Evolutionary conservation across 2,329 filamentous ascomycete genomes (phyloP).

Genomic region (Aspergillus sp.): DNA sequence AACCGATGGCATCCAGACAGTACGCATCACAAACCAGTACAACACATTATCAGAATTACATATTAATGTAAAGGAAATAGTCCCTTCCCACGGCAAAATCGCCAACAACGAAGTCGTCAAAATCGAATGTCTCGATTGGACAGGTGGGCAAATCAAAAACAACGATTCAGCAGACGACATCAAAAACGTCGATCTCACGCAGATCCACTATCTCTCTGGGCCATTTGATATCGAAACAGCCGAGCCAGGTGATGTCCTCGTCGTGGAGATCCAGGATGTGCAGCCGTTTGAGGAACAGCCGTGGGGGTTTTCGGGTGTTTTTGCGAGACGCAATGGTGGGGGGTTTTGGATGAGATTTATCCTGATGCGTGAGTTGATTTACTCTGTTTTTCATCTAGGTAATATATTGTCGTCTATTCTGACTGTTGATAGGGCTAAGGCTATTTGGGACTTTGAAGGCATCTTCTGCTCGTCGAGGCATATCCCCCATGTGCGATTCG

Average conservation of each 20-base stretch:
- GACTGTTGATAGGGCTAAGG: constrained; percentile 49
- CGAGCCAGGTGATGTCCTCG: constrained; percentile 75
- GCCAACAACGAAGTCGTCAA: constrained; percentile 83
- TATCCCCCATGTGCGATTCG: constrained; percentile 80
- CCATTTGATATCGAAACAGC: constrained; percentile 84
- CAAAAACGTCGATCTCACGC: constrained; percentile 75
- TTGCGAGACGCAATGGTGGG: constrained; percentile 75
- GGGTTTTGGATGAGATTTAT: constrained; percentile 87
- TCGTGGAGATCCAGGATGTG: constrained; percentile 90
- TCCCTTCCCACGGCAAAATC: constrained; percentile 69
- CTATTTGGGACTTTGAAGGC: constrained; percentile 73
- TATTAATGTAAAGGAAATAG: constrained; percentile 37
- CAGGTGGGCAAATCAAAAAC: constrained; percentile 75
- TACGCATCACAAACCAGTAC: constrained; percentile 33
- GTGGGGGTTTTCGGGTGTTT: constrained; percentile 87
- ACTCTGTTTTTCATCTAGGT: constrained; percentile 26
- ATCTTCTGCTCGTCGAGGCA: constrained; percentile 81
- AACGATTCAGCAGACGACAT: constrained; percentile 88
- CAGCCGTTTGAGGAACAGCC: constrained; percentile 81
- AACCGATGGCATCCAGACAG: constrained; percentile 93
- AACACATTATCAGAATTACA: no score
- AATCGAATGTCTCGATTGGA: constrained; percentile 87
- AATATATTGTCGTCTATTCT: not conserved
- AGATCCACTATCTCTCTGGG: constrained; percentile 81
- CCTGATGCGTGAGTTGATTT: constrained; percentile 60